Evolutionary conservation across 1,139 yeast genomes (phyloP).

Genomic region (Pichia sp.): DNA sequence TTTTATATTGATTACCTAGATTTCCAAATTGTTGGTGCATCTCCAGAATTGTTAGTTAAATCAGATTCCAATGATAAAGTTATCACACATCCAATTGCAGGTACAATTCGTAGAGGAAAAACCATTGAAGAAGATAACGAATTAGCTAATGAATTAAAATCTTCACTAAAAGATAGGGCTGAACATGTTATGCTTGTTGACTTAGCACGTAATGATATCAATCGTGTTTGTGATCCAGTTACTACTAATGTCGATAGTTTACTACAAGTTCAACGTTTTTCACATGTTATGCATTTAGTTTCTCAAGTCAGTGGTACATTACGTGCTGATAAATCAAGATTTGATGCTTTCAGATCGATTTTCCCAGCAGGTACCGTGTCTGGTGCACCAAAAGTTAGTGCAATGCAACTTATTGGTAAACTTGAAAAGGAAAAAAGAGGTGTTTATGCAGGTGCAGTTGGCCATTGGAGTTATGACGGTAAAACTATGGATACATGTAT

Average conservation of each 20-base stretch:
- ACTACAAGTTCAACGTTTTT: constrained; percentile 83
- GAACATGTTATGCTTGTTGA: constrained; percentile 98
- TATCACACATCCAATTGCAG: constrained; percentile 95
- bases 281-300: constrained; percentile 96
- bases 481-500: constrained; percentile 94
- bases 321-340: constrained; percentile 76
- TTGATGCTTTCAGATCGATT: constrained; percentile 94
- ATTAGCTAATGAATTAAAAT: constrained; percentile 65
- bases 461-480: constrained; percentile 94
- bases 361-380: constrained; percentile 99
- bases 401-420: constrained; percentile 91
- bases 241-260: constrained; percentile 83
- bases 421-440: constrained; percentile 91
- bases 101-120: constrained; percentile 85
- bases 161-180: constrained; percentile 88
- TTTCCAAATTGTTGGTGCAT: constrained; percentile 94
- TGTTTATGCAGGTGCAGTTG: constrained; percentile 98
- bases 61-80: constrained; percentile 66
- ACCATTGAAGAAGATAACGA: constrained; percentile 87
- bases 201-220: constrained; percentile 90
- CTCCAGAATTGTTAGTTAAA: constrained; percentile 89
- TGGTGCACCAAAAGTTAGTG: constrained; percentile 95
- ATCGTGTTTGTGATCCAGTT: constrained; percentile 84
- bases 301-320: constrained; percentile 91
- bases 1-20: constrained; percentile 88